Conservation (phyloP, 768 basidiomycete species). For the Candolleomyces aberdarensis region DNA sequence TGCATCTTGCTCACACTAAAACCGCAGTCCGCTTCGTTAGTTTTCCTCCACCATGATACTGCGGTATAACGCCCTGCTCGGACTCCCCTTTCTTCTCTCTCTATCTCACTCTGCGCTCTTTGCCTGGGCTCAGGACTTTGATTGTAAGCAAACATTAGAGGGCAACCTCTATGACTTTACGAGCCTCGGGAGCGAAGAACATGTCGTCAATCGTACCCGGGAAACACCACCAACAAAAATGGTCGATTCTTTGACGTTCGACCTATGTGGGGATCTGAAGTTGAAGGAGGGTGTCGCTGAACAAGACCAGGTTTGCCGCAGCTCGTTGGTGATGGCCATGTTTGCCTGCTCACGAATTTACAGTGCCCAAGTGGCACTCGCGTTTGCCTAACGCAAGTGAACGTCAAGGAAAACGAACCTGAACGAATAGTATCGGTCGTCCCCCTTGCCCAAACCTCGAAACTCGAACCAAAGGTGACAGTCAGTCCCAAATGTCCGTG, state of each 20-base stretch:
- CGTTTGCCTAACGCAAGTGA: slow-evolving; percentile 70
- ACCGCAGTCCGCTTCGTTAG: slow-evolving; percentile 3
- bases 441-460: slow-evolving; percentile 53
- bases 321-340: background rate
- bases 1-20: background rate
- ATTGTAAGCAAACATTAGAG: slow-evolving; percentile 37
- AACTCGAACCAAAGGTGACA: slow-evolving; percentile 28
- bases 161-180: slow-evolving; percentile 56
- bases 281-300: slow-evolving; percentile 41
- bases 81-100: slow-evolving; percentile 8
- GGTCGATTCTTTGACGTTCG: slow-evolving; percentile 57
- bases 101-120: background rate
- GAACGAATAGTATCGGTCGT: slow-evolving; percentile 75
- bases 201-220: slow-evolving; percentile 47
- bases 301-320: slow-evolving; percentile 63
- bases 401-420: slow-evolving; percentile 48
- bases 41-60: slow-evolving; percentile 19
- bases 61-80: slow-evolving; percentile 11
- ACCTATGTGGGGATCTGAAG: slow-evolving; percentile 64
- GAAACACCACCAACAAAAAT: slow-evolving; percentile 62
- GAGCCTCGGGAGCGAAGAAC: slow-evolving; percentile 43
- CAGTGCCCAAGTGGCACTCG: slow-evolving; percentile 70
- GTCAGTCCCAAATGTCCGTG: slow-evolving; percentile 12
- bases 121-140: slow-evolving; percentile 29
- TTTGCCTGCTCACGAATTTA: slow-evolving; percentile 1